Conservation (phyloP, 441 rosid species). For the Flueggea neowawraea region DNA sequence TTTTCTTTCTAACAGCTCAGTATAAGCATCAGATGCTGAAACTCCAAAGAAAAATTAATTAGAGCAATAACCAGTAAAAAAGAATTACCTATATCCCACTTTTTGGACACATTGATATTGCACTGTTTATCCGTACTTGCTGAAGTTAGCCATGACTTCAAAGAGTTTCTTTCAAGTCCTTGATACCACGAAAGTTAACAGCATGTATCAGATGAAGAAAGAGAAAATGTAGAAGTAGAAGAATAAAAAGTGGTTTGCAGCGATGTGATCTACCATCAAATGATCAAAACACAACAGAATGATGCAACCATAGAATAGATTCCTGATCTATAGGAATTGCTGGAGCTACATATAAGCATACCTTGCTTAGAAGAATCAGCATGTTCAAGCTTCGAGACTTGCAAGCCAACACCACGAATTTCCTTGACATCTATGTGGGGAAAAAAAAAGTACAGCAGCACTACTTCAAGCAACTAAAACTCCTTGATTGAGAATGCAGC, state of each 20-base stretch:
- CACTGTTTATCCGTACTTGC: slow-evolving; percentile 35
- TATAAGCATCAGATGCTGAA: too few species aligned
- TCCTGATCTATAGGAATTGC: background rate
- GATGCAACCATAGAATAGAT: background rate
- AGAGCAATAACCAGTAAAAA: too few species aligned
- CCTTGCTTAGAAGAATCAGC: slow-evolving; percentile 63
- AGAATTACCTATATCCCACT: slow-evolving; percentile 39
- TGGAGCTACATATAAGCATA: slow-evolving; percentile 14
- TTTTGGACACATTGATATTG: slow-evolving; percentile 24
- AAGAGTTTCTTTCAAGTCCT: slow-evolving; percentile 56
- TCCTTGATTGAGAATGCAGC: too few species aligned
- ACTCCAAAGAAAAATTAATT: background rate
- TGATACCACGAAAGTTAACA: slow-evolving; percentile 23
- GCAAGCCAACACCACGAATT: slow-evolving; percentile 93
- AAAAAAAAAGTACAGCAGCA: slow-evolving; percentile 4
- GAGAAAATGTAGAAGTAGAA: background rate
- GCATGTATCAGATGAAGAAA: background rate
- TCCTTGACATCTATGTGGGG: slow-evolving; percentile 63
- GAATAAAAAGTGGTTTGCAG: too few species aligned
- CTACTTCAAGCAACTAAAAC: slow-evolving; percentile 7
- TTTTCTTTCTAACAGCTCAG: too few species aligned
- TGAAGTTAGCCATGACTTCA: slow-evolving; percentile 73
- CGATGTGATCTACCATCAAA: too few species aligned
- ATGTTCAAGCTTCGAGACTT: slow-evolving; percentile 89
- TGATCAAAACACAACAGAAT: too few species aligned